Conservation (phyloP, 306 rosid genomes). For the Sicyos baderoa region DNA sequence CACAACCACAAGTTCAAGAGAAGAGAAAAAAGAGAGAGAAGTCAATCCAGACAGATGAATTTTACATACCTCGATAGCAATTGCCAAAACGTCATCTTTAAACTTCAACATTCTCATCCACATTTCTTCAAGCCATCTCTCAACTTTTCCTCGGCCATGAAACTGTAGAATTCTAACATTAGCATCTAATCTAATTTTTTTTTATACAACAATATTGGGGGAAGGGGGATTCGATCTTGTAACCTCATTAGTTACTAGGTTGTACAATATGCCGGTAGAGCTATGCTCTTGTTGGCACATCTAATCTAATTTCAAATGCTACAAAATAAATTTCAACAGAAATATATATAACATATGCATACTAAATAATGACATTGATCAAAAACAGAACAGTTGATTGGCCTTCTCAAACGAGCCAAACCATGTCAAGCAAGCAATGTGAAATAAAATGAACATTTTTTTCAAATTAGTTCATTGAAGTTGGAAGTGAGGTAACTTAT, state of each 20-base stretch:
- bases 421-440: not conserved
- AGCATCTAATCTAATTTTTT: slow-evolving; percentile 5
- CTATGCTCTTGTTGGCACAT: no score
- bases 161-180: slow-evolving; percentile 40
- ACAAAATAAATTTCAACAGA: not conserved
- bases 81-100: slow-evolving; percentile 66
- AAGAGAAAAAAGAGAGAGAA: not conserved
- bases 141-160: slow-evolving; percentile 70
- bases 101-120: slow-evolving; percentile 87
- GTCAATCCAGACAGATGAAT: not conserved
- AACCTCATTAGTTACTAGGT: no score
- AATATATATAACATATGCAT: no score
- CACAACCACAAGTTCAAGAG: not conserved
- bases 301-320: no score
- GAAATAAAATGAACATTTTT: not conserved
- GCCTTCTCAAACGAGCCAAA: not conserved
- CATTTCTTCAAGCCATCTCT: slow-evolving; percentile 94
- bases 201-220: no score
- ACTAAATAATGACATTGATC: not conserved
- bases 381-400: not conserved
- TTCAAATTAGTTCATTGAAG: slow-evolving; percentile 3
- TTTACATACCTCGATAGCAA: slow-evolving; percentile 67
- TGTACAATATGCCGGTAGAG: no score
- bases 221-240: no score
- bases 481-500: not conserved